Conservation (phyloP, 495 filamentous ascomycete genomes). For the Penicillium cinerascens region DNA sequence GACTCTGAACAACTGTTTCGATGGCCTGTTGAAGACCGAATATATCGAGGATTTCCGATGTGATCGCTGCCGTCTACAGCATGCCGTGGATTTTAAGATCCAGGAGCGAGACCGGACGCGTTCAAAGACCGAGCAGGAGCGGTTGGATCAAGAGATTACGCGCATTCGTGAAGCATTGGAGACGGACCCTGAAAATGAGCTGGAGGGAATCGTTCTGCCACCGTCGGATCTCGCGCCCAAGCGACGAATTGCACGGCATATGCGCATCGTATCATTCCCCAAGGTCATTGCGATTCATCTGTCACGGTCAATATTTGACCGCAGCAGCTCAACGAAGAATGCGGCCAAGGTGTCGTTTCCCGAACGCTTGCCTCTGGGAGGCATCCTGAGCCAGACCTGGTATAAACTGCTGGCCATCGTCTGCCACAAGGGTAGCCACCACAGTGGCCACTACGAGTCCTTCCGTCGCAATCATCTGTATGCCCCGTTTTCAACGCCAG, state of each 20-base stretch:
- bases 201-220: constrained; percentile 71
- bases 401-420: constrained; percentile 87
- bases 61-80: constrained; percentile 82
- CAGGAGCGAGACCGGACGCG: constrained; percentile 47
- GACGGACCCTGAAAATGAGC: constrained; percentile 72
- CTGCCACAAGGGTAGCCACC: constrained; percentile 92
- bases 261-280: constrained; percentile 80
- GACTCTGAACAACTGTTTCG: constrained; percentile 73
- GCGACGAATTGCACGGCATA: constrained; percentile 78
- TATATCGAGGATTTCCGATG: constrained; percentile 96
- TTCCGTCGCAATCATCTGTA: constrained; percentile 83
- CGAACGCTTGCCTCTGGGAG: constrained; percentile 75
- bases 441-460: constrained; percentile 95
- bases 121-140: constrained; percentile 44
- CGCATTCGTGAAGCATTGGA: constrained; percentile 59
- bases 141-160: constrained; percentile 53
- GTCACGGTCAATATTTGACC: constrained; percentile 85
- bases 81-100: constrained; percentile 58
- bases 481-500: constrained; percentile 76
- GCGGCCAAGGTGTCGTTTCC: constrained; percentile 89
- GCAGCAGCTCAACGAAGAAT: constrained; percentile 81
- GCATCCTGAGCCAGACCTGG: constrained; percentile 68
- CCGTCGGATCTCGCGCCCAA: constrained; percentile 69
- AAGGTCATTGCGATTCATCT: constrained; percentile 89
- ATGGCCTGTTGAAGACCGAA: constrained; percentile 90